These are phyloP conservation scores for Ramalina intermedia DNA, from an alignment of 495 filamentous ascomycete species.

Conservation along the genomic window DNA sequence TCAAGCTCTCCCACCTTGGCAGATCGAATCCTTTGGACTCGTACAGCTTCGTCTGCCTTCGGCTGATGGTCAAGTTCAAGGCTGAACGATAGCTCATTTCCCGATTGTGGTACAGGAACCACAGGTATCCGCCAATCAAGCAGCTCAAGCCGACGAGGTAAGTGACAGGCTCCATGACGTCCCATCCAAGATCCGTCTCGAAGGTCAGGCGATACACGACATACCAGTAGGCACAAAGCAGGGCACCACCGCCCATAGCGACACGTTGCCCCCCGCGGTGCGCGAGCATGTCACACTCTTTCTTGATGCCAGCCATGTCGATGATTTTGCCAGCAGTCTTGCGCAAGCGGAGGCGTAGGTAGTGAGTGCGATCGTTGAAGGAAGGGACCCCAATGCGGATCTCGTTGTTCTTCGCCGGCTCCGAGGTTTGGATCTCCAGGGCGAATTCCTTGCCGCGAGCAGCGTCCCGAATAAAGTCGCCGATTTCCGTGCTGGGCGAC, in stretches of 20 bases:
- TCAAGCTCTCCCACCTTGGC: constrained; percentile 57
- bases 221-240: constrained; percentile 64
- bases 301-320: constrained; percentile 54
- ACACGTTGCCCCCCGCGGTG: constrained; percentile 64
- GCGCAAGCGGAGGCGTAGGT: constrained; percentile 59
- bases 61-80: constrained; percentile 69
- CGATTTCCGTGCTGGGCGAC: constrained; percentile 78
- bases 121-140: constrained; percentile 79
- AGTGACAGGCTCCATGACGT: constrained; percentile 21
- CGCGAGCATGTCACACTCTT: constrained; percentile 65
- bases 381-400: constrained; percentile 70
- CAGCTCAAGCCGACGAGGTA: constrained; percentile 73
- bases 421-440: constrained; percentile 59
- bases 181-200: constrained; percentile 69
- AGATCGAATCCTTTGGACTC: constrained; percentile 59
- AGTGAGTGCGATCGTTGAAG: constrained; percentile 81
- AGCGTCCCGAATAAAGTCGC: constrained; percentile 90
- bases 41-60: constrained; percentile 67
- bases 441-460: constrained; percentile 72
- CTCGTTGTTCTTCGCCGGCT: constrained; percentile 30
- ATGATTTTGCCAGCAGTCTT: constrained; percentile 56
- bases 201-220: constrained; percentile 68
- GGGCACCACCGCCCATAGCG: constrained; percentile 62
- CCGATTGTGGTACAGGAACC: constrained; percentile 87
- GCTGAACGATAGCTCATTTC: constrained; percentile 77